Base-by-base conservation (phyloP, 495 filamentous ascomycete genomes). In the Ascobolus immersus region DNA sequence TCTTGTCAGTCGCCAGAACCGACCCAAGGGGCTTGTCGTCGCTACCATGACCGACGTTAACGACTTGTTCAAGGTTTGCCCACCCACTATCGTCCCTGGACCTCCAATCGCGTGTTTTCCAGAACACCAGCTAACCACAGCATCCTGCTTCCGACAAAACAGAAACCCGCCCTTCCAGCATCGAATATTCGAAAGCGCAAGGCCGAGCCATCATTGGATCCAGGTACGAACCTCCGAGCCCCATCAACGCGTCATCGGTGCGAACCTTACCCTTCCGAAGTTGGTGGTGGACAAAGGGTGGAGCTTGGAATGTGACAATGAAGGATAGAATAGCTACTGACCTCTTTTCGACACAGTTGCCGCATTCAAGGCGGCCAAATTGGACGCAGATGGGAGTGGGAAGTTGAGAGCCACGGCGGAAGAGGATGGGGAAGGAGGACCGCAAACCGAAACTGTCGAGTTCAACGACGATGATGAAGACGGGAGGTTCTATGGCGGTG, bases 401-500 rank as follows among this genome's bases (percentile, higher is more conserved):
- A 41, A 60, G 1, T 71, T 67, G 27, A 58, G 66, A 24, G 62
- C 67, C 28, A 67, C 68, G 26, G 66, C 65, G 3, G 56, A 58
- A 0, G 70, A 63, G 18, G 67, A 71, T 32, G 70, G 75, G 39
- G 69, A 65, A 11, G 69, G 69, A 13, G 79, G 79, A 1, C 69
- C 70, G 1, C 57, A 60, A 21, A 64, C 64, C 26, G 58, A 55
- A 25, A 67, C 73, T 44, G 68, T 71, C 11, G 57, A 62, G 21
- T 64, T 62, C 34, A 60, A 62, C 36, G 45, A 52, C 11, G 64
- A 65, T 20, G 81, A 89, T 45, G 84, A 92, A 46, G 77, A 89
- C 37, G 82, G 84, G 0, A 69, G 86, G 31, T 99, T 99, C 59
- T 94, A 90, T 45, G 86, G 84, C 27, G 77, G 79, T 35, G 86